phyloP scores from a whole-genome alignment of 1,284 basidiomycete genomes.

The Cystobasidium sp. region DNA sequence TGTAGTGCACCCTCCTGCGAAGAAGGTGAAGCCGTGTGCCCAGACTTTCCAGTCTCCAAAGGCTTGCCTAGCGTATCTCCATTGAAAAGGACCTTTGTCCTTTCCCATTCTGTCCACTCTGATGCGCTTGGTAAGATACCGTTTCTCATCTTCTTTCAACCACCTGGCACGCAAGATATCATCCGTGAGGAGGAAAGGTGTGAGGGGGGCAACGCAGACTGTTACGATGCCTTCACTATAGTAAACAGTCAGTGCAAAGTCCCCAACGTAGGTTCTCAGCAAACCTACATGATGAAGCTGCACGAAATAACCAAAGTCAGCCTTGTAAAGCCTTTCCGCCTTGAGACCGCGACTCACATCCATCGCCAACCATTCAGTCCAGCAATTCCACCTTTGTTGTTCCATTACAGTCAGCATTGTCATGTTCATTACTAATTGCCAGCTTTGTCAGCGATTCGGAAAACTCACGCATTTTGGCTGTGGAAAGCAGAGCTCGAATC shows the following conservation, averaged over 20 bases:
- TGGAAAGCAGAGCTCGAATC: neutral
- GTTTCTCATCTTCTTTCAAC: conserved; percentile 26
- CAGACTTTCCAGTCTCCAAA: conserved; percentile 36
- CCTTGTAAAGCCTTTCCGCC: neutral
- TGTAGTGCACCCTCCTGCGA: conserved; percentile 15
- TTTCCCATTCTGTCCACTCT: conserved; percentile 20
- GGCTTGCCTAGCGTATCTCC: conserved; percentile 18
- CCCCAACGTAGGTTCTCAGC: neutral
- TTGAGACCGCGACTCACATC: neutral
- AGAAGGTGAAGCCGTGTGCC: conserved; percentile 24
- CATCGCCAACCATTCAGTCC: conserved; percentile 56
- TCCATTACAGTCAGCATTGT: neutral
- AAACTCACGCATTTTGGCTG: conserved; percentile 20
- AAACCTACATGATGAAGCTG: conserved; percentile 24
- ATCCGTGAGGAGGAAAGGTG: conserved; percentile 38
- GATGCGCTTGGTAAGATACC: conserved; percentile 13
- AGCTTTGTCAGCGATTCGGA: no score
- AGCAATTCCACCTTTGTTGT: conserved; percentile 54
- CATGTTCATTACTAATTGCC: no score
- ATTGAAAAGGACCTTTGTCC: conserved; percentile 27
- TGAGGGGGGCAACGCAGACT: conserved; percentile 17
- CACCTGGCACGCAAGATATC: conserved; percentile 18
- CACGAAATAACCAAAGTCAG: neutral
- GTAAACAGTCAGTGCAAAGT: neutral
- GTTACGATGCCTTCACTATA: conserved; percentile 32